A percentile compares a stretch with the other conserved stretches of the same genome.
These are phyloP conservation scores for Cladosporium sp. DNA, from an alignment of 2,329 filamentous ascomycete genomes.

Conservation along the genomic window DNA sequence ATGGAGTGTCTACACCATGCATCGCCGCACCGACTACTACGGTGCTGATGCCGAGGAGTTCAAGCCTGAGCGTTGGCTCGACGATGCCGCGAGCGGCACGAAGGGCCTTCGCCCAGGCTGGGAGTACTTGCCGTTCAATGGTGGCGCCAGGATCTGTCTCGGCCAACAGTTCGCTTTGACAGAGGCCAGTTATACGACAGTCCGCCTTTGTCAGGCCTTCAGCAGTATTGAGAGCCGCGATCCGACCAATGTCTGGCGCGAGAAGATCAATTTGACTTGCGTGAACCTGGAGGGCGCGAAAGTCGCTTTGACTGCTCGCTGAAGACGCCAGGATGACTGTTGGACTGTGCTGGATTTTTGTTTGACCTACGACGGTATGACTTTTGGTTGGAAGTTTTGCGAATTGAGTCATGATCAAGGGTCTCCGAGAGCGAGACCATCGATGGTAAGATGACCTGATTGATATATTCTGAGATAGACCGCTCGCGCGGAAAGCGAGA, in stretches of 20 bases:
- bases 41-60: constrained; percentile 47
- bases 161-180: constrained; percentile 25
- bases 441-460: not conserved
- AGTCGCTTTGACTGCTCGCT: constrained; percentile 29
- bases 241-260: constrained; percentile 30
- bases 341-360: not conserved
- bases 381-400: not conserved
- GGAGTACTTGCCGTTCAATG: constrained; percentile 42
- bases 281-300: constrained; percentile 33
- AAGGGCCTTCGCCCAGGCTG: constrained; percentile 37
- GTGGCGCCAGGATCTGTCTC: constrained; percentile 29
- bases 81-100: constrained; percentile 30
- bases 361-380: not conserved
- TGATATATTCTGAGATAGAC: not conserved
- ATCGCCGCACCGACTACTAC: constrained; percentile 60
- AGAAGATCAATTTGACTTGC: constrained; percentile 32
- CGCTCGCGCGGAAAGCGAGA: not conserved
- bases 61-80: constrained; percentile 41
- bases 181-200: constrained; percentile 17
- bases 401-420: not conserved
- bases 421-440: not conserved
- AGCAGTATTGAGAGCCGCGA: constrained; percentile 43
- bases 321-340: not conserved
- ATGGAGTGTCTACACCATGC: constrained; percentile 72
- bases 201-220: constrained; percentile 69